Evolutionary conservation across 352 stramenopile species (phyloP).

Genomic region (Pythium myriotylum): DNA sequence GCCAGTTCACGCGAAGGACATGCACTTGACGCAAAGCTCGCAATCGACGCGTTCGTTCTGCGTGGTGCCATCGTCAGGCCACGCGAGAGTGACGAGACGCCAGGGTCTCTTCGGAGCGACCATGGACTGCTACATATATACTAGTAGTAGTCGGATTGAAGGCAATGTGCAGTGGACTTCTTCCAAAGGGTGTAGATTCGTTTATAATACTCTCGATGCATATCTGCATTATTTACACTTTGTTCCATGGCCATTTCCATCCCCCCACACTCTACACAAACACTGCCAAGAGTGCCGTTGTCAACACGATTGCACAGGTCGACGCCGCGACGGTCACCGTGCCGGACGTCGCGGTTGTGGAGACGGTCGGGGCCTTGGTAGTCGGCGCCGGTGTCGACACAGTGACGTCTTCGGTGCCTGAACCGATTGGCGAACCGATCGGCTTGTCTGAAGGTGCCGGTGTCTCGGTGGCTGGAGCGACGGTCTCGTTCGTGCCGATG

Average conservation of each 20-base stretch:
- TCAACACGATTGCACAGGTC: background rate
- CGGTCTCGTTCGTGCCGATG: slow-evolving; percentile 1
- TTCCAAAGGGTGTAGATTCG: too few relatives aligned
- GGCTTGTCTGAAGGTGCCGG: background rate
- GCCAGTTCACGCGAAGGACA: slow-evolving; percentile 1
- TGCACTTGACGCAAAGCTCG: background rate
- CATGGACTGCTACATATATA: too few relatives aligned
- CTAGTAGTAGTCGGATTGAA: too few relatives aligned
- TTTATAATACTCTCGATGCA: too few relatives aligned
- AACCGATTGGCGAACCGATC: background rate
- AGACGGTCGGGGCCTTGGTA: background rate
- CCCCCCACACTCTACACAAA: background rate
- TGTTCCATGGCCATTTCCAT: too few relatives aligned
- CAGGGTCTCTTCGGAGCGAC: background rate
- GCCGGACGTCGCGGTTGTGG: slow-evolving; percentile 1
- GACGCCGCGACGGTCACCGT: background rate
- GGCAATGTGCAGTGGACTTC: too few relatives aligned
- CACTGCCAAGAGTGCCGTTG: background rate
- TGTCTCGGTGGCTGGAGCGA: background rate
- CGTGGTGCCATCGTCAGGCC: too few relatives aligned
- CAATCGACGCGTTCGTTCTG: too few relatives aligned
- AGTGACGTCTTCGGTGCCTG: background rate
- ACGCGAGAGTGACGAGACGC: too few relatives aligned
- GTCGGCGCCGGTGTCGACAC: background rate
- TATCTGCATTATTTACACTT: too few relatives aligned